These are phyloP conservation scores for Tolypocladium nubicola DNA, from an alignment of 2,329 filamentous ascomycete genomes.

Conservation along the genomic window DNA sequence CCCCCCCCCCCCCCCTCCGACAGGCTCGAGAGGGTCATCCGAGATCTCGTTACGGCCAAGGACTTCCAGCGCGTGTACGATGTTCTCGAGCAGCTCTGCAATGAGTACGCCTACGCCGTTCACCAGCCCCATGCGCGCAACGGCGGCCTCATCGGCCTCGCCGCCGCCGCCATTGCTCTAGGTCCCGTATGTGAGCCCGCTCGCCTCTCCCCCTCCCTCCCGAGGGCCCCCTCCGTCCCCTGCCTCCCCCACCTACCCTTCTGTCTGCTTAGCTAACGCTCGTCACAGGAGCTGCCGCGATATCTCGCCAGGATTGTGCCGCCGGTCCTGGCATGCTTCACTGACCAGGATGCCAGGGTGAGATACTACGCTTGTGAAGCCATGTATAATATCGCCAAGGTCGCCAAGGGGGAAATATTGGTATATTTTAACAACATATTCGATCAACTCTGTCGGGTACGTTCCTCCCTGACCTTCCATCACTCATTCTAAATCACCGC, in stretches of 20 bases:
- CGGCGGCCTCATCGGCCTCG: constrained; percentile 88
- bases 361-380: constrained; percentile 98
- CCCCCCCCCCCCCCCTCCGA: not conserved
- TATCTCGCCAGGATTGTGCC: constrained; percentile 93
- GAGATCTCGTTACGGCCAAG: constrained; percentile 65
- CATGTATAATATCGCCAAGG: constrained; percentile 99
- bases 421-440: constrained; percentile 99
- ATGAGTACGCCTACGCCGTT: constrained; percentile 95
- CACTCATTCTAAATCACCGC: not conserved
- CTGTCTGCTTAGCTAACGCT: constrained; percentile 2
- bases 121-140: constrained; percentile 95
- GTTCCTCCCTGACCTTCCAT: constrained; percentile 1
- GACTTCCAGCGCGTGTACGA: constrained; percentile 74
- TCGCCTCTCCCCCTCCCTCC: not conserved
- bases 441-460: constrained; percentile 89
- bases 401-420: constrained; percentile 93
- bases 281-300: constrained; percentile 66
- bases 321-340: constrained; percentile 93
- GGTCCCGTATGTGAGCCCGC: constrained; percentile 58
- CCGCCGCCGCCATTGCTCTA: constrained; percentile 89
- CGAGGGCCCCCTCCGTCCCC: not conserved
- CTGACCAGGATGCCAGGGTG: constrained; percentile 93
- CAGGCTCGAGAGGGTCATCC: constrained; percentile 83
- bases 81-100: constrained; percentile 91
- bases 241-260: not conserved